Conservation (phyloP, 2,329 filamentous ascomycete genomes). For the Apiospora rasikravindrae region DNA sequence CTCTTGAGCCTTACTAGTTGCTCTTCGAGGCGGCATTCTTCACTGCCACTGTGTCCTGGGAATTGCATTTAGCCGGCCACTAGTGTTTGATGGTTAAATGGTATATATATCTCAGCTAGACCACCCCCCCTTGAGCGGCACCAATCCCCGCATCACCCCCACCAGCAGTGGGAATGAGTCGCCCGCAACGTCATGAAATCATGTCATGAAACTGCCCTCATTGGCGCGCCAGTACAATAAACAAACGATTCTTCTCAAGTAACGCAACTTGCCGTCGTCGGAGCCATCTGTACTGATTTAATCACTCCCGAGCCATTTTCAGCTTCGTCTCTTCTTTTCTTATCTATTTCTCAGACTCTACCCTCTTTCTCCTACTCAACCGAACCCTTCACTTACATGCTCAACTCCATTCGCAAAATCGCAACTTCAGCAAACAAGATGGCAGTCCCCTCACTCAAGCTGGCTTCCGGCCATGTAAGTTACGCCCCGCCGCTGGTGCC, state of each 20-base stretch:
- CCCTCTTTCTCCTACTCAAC: neutral
- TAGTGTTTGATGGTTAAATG: neutral
- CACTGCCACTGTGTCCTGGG: neutral
- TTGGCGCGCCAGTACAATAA: neutral
- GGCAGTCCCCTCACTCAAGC: constrained; percentile 36
- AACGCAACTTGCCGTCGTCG: constrained; percentile 11
- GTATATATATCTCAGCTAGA: neutral
- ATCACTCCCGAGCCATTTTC: neutral
- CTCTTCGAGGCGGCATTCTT: neutral
- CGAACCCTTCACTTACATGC: neutral
- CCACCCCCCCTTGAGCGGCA: neutral
- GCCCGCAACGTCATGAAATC: constrained; percentile 3
- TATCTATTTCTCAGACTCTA: neutral
- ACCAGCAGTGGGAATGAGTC: constrained; percentile 11
- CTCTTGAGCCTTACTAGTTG: neutral
- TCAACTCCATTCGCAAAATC: constrained; percentile 3
- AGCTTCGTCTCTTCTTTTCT: neutral
- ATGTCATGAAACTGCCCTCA: neutral
- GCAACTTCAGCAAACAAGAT: constrained; percentile 7
- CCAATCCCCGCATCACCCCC: constrained; percentile 14
- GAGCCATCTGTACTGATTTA: neutral
- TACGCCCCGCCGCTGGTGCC: neutral
- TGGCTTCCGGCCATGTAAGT: constrained; percentile 44
- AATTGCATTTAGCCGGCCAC: neutral
- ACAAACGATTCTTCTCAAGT: neutral